A percentile compares a stretch with the other conserved stretches of the same genome.
Conservation (phyloP, 805 yeast species). For the Hanseniaspora occidentalis region DNA sequence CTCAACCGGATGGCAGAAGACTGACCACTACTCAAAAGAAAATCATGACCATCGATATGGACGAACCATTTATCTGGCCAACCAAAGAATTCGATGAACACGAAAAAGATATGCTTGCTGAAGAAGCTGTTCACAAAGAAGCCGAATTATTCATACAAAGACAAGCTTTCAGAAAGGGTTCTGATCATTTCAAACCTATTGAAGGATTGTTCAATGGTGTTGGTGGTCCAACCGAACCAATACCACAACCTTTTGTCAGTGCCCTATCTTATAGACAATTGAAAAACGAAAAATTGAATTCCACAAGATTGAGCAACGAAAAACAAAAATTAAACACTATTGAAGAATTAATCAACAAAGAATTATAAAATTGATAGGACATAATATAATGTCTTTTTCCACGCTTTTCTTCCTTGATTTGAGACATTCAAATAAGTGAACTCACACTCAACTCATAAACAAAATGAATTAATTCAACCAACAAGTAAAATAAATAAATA, state of each 20-base stretch:
- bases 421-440: too few relatives aligned
- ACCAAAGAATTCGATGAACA: constrained; percentile 28
- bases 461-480: too few relatives aligned
- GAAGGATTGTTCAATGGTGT: constrained; percentile 63
- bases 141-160: constrained; percentile 40
- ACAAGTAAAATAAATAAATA: too few relatives aligned
- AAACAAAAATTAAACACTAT: background rate
- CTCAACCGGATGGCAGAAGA: constrained; percentile 2
- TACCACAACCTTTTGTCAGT: constrained; percentile 57
- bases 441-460: too few relatives aligned
- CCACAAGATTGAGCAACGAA: background rate
- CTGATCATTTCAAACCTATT: constrained; percentile 41
- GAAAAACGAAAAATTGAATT: constrained; percentile 29
- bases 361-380: too few relatives aligned
- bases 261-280: constrained; percentile 33
- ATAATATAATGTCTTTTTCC: too few relatives aligned
- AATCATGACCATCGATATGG: constrained; percentile 95
- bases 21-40: constrained; percentile 50
- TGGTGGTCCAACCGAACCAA: constrained; percentile 42
- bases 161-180: constrained; percentile 39
- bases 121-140: constrained; percentile 32
- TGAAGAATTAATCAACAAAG: background rate
- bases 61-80: constrained; percentile 95
- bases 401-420: too few relatives aligned
- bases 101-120: constrained; percentile 8